Base-by-base conservation (phyloP, 108 stramenopile species). In the Nitzschia sp. region DNA sequence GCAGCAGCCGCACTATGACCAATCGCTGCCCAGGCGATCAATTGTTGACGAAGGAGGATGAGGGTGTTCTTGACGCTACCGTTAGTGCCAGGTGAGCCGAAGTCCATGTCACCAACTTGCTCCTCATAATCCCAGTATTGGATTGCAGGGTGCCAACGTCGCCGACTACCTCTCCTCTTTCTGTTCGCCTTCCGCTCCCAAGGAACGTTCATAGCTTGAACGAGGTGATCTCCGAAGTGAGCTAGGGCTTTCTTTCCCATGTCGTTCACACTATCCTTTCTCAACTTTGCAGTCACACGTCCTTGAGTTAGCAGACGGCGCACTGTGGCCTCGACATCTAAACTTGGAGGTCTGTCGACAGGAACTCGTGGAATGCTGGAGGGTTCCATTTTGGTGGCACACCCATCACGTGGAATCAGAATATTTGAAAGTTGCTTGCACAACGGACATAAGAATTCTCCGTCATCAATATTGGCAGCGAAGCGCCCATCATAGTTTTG, bases 341-440 rank as follows among this genome's bases (percentile, higher is more conserved):
- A 7, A 8, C 40, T 20, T 1, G 59, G 17, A 39, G 53, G 10
- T 62, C 52, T 46, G 10, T 42, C 24, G 12, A 34, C 41, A 7
- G 50, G 19, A 51, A 53, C 39, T 2, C 67, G 61, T 55, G 44
- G 21, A 14, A 42, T 39, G 22, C 38, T 26, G 7, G 61, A 63
- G 57, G 64, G 41, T 8, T 43, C 38, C 14, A 67, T 71, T 37
- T 57, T 53, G n/a, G 37, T 62, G 17, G 57, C 66, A 53, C 71
- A 72, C 57, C 71, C 73, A 40, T 95, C 85, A 50, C 90, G 81
- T 10, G 98, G 96, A 63, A 98, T 84, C 42, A 97, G 77, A 46
- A 93, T 85, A 69, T 98, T 98, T 41, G 91, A 92, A 2, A 98
- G 86, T 71, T 89, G 88, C 65, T 98, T 97, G 82, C 98, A 98